Evolutionary conservation across 495 filamentous ascomycete species (phyloP).

Genomic region (Penicillium turbatum): DNA sequence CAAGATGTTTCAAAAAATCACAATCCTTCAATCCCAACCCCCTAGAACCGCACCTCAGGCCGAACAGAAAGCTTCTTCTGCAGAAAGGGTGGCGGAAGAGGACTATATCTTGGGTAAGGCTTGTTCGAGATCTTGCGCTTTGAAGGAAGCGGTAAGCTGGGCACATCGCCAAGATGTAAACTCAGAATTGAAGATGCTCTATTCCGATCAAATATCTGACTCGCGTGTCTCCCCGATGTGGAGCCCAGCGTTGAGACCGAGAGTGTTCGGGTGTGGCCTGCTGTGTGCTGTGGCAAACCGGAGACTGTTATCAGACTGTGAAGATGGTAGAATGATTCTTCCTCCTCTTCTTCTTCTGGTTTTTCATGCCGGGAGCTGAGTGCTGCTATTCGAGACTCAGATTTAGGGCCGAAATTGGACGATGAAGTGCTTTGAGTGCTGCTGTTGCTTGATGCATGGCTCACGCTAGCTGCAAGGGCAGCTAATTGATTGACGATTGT

Average conservation of each 20-base stretch:
- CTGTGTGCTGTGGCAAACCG: slow-evolving; percentile 5
- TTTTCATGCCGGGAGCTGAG: neutral
- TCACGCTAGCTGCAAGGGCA: slow-evolving; percentile 11
- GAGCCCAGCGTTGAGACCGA: slow-evolving; percentile 3
- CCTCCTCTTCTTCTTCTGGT: slow-evolving; percentile 10
- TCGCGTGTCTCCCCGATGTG: neutral
- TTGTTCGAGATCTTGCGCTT: slow-evolving; percentile 5
- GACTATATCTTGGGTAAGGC: slow-evolving; percentile 17
- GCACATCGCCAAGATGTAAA: slow-evolving; percentile 16
- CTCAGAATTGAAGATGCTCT: slow-evolving; percentile 21
- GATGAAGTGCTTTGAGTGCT: neutral
- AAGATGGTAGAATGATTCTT: slow-evolving; percentile 27
- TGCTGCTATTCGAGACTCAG: neutral
- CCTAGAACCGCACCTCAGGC: slow-evolving; percentile 25
- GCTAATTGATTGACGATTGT: slow-evolving; percentile 17
- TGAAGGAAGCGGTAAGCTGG: slow-evolving; percentile 6
- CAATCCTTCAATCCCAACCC: too few relatives aligned
- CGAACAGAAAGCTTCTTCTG: slow-evolving; percentile 10
- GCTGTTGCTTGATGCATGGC: slow-evolving; percentile 3
- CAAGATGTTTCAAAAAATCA: neutral
- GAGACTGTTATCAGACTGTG: slow-evolving; percentile 26
- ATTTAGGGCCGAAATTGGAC: neutral
- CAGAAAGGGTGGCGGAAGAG: slow-evolving; percentile 18
- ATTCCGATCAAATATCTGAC: slow-evolving; percentile 9
- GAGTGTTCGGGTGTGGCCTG: neutral